Base-by-base conservation (phyloP, 2,329 filamentous ascomycete species). In the Fusarium sp. region DNA sequence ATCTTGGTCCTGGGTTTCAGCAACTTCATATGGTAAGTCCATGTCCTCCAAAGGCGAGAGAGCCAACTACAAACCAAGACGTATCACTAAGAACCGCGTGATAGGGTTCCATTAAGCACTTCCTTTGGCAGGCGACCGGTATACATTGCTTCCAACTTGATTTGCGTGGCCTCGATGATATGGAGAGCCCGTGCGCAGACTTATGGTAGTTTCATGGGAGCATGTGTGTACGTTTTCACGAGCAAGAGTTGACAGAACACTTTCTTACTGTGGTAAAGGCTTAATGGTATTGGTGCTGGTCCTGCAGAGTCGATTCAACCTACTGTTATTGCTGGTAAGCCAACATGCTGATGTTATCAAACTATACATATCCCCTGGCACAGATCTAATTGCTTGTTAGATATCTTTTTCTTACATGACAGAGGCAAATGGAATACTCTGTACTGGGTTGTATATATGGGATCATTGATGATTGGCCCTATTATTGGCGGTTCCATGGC, bases 361-460 rank as follows among this genome's bases (percentile, higher is more conserved):
- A 7, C 4, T 33, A 9, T n/a, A 10, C 2, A 15, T 2, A 44
- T 12, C 11, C 39, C 15, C 12, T 14, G 10, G 13, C 4, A 8
- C n/a, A 42, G 15, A 25, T 22, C 38, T 55, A 13, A 55, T 12
- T 33, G 14, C 13, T 17, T 45, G 13, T 3, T 15, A 55, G 53
- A 55, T 22, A 55, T 55, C 12, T 55, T 55, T 38, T 55, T 55
- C n/a, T 15, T 55, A 4, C 53, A 55, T 5, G 53, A 55, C 29
- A 45, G 53, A 55, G 53, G 53, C 29, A 55, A 55, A 41, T 55
- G 53, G 53, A 55, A 55, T 17, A 55, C 53, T 18, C 11, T 55
- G 10, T 55, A 55, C 22, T 55, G 53, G 53, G 53, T 55, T 7
- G n/a, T 33, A 14, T 55, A 55, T n/a, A 55, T 55, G 53, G 53